Evolutionary conservation across 257 asterid species (phyloP).

Genomic region (Solanum tacnaense): DNA sequence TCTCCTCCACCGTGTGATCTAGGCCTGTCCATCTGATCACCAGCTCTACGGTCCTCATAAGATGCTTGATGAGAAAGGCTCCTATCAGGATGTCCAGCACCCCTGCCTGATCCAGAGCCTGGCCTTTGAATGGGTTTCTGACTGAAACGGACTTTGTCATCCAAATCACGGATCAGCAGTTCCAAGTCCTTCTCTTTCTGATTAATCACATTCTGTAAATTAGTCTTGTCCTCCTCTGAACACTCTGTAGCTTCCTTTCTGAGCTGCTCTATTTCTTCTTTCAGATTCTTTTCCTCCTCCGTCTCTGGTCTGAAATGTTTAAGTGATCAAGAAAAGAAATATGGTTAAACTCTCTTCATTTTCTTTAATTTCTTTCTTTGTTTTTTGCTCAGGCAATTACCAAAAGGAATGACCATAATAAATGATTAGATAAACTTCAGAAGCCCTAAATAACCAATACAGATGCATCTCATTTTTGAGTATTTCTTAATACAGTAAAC

Average conservation of each 20-base stretch:
- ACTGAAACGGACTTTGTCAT: conserved; percentile 72
- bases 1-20: conserved; percentile 70
- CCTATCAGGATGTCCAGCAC: conserved; percentile 39
- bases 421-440: neutral
- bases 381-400: neutral
- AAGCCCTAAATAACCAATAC: neutral
- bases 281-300: conserved; percentile 79
- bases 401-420: neutral
- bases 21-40: conserved; percentile 73
- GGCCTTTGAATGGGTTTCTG: conserved; percentile 66
- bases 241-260: conserved; percentile 38
- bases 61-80: conserved; percentile 49
- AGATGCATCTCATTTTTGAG: neutral
- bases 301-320: conserved; percentile 59
- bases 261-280: conserved; percentile 63
- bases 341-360: neutral
- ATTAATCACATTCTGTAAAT: conserved; percentile 31
- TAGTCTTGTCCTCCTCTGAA: conserved; percentile 34
- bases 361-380: neutral
- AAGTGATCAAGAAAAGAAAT: conserved; percentile 9
- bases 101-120: conserved; percentile 63
- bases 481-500: neutral
- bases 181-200: conserved; percentile 64
- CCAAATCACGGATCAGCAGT: conserved; percentile 54
- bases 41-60: conserved; percentile 54